Conservation (phyloP, 202 grass and related monocot genomes). For the Dendrocalamus latiflorus region DNA sequence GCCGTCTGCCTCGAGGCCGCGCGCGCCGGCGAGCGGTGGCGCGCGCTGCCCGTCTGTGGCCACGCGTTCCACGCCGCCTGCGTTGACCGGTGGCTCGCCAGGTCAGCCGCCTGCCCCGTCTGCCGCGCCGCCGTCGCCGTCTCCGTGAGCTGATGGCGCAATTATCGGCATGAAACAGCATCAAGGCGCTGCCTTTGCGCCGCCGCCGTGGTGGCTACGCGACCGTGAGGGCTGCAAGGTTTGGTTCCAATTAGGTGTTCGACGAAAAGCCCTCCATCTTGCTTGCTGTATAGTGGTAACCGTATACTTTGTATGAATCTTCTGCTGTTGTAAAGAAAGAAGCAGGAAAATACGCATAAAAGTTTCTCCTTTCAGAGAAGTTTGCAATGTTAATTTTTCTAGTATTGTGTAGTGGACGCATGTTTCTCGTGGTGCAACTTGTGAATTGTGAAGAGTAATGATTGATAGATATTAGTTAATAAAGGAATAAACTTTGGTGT, state of each 20-base stretch:
- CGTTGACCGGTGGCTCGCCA: conserved; percentile 62
- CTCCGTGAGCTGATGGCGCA: background rate
- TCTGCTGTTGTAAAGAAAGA: conserved; percentile 34
- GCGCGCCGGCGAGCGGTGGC: conserved; percentile 42
- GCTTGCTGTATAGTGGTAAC: background rate
- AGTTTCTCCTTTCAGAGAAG: background rate
- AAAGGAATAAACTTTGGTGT: background rate
- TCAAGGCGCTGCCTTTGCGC: background rate
- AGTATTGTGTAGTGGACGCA: background rate
- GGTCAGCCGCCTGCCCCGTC: conserved; percentile 49
- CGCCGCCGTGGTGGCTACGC: background rate
- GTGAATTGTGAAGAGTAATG: background rate
- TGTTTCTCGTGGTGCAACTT: background rate
- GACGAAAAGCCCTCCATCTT: background rate
- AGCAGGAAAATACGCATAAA: background rate
- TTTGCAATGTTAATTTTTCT: background rate
- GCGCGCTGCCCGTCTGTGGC: conserved; percentile 47
- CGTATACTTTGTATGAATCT: background rate
- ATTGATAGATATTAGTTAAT: background rate
- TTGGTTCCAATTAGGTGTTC: background rate
- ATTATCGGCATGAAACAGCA: background rate
- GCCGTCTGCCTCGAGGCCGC: conserved; percentile 50
- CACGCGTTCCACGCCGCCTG: conserved; percentile 63
- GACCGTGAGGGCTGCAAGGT: background rate
- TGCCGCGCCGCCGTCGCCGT: conserved; percentile 42